Base-by-base conservation (phyloP, 352 stramenopile genomes). In the Elongisporangium undulatum region DNA sequence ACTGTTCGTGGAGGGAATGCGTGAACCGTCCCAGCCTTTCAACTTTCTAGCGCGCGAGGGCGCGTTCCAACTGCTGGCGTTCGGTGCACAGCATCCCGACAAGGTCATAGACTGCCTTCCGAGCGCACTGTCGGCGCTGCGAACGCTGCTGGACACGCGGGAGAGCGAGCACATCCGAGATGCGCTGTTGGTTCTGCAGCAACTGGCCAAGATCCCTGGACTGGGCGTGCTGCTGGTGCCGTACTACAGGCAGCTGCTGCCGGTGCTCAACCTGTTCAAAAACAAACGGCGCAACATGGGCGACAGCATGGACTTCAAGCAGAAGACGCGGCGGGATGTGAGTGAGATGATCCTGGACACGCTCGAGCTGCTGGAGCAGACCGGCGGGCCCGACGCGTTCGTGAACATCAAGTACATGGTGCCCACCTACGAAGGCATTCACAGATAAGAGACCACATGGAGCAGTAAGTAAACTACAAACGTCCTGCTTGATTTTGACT, bases 321-420 rank as follows among this genome's bases (percentile, higher is more conserved):
- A 98, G 61, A 71, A 87, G 54, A 79, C 71, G 41, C 66, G 64
- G 19, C 75, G 91, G 55, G 87, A 97, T 60, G 54, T 97, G 12
- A 84, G 89, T 23, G 87, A 94, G 39, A 74, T 95, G 57, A 87
- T 98, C 51, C 61, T 82, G 13, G 80, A 96, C 64, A 98, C 92
- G 29, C 76, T 98, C 19, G 85, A 97, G 64, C 51, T 96, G 10
- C 65, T 98, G 12, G 92, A 98, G 58, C 71, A 56, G 22, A 82
- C 82, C 34, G 92, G 92, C 20, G 92, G 92, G 8, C 71, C 89
- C 1, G 86, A 98, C 55, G 92, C 92, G 9, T 97, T 89, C 64
- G 81, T 97, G 26, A 97, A 98, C 75, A 98, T 98, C 71, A 99
- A 99, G 75, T 98, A 98, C 66, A 95, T 98, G 75, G 85, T 98